Percentiles rank a stretch among this genome's conserved stretches.
Evolutionary conservation across 805 yeast genomes (phyloP).

Genomic region (Hanseniaspora vineae): DNA sequence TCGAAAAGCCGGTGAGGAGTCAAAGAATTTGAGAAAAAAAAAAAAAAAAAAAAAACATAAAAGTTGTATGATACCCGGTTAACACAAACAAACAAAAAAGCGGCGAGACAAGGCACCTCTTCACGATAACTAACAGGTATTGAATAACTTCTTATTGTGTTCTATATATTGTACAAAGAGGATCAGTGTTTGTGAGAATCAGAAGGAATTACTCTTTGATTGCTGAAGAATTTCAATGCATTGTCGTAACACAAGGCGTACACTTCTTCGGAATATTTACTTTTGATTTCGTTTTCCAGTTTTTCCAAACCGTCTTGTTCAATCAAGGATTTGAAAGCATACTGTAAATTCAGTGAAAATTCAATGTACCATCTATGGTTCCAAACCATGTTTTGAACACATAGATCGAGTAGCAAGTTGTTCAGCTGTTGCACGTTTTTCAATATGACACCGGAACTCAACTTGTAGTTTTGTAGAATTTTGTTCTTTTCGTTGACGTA

Average conservation of each 20-base stretch:
- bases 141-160: too few species aligned
- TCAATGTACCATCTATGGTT: constrained; percentile 95
- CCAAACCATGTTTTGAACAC: constrained; percentile 86
- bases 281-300: constrained; percentile 58
- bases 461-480: constrained; percentile 14
- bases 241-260: constrained; percentile 17
- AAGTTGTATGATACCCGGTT: too few species aligned
- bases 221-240: constrained; percentile 16
- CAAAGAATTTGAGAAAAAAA: too few species aligned
- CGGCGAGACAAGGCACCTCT: too few species aligned
- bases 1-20: too few species aligned
- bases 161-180: too few species aligned
- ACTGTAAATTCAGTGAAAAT: constrained; percentile 59
- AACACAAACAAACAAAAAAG: too few species aligned
- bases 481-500: constrained; percentile 38
- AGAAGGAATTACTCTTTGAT: background rate
- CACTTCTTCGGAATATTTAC: constrained; percentile 40
- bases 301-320: constrained; percentile 68
- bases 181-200: too few species aligned
- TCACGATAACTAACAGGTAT: too few species aligned
- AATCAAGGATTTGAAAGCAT: constrained; percentile 38
- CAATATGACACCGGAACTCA: constrained; percentile 23
- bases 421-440: constrained; percentile 25
- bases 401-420: constrained; percentile 48
- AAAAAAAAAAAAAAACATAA: too few species aligned